These are phyloP conservation scores for Berberis vulgaris DNA, from an alignment of 164 flowering plant genomes.

Conservation along the genomic window DNA sequence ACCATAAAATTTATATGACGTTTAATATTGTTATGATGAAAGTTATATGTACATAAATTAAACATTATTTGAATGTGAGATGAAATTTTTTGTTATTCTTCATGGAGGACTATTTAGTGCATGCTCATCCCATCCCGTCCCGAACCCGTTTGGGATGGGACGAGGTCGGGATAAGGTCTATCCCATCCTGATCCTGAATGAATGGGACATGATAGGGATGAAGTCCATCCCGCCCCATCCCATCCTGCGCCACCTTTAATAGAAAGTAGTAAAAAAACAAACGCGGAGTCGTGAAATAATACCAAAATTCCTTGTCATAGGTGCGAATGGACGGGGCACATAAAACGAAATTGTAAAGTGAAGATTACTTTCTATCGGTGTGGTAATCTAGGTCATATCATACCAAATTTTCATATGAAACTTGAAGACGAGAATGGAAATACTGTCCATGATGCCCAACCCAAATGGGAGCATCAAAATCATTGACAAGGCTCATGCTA, in stretches of 20 bases:
- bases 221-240: too few species aligned
- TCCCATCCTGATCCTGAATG: too few species aligned
- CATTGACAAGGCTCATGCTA: neutral
- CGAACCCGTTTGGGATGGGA: too few species aligned
- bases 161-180: too few species aligned
- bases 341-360: neutral
- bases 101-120: too few species aligned
- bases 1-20: too few species aligned
- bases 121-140: too few species aligned
- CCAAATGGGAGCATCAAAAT: neutral
- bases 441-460: neutral
- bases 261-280: neutral
- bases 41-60: too few species aligned
- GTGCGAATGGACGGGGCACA: slow-evolving; percentile 1
- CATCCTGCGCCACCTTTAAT: neutral
- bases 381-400: neutral
- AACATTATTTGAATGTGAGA: too few species aligned
- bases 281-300: neutral
- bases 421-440: neutral
- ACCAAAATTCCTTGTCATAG: neutral
- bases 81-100: too few species aligned
- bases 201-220: too few species aligned
- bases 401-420: slow-evolving; percentile 1
- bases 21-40: too few species aligned
- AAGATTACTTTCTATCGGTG: neutral